A percentile compares a stretch with the other conserved stretches of the same genome.
These are phyloP conservation scores for Neohortaea acidophila DNA, from an alignment of 495 filamentous ascomycete species.

Conservation along the genomic window DNA sequence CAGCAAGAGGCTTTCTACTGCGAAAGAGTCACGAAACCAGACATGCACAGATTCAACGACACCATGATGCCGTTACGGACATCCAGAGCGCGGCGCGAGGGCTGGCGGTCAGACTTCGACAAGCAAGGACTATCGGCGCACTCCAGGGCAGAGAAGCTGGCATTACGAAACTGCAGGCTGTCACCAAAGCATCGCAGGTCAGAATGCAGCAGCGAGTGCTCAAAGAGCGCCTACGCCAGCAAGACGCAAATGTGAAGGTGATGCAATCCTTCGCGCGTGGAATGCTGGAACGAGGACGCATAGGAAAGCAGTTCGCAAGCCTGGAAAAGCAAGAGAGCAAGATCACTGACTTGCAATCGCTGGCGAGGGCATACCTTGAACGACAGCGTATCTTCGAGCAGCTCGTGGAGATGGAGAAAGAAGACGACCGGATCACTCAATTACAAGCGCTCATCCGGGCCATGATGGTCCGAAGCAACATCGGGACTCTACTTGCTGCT, in stretches of 20 bases:
- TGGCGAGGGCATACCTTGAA: conserved; percentile 46
- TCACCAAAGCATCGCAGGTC: conserved; percentile 4
- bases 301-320: conserved; percentile 28
- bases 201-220: conserved; percentile 20
- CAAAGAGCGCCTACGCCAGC: conserved; percentile 24
- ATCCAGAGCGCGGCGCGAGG: conserved; percentile 17
- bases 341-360: conserved; percentile 55
- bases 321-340: conserved; percentile 42
- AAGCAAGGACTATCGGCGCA: conserved; percentile 18
- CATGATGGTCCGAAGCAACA: conserved; percentile 55
- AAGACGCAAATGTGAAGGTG: conserved; percentile 21
- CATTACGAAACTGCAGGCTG: conserved; percentile 21
- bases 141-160: conserved; percentile 24
- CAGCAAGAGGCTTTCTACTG: conserved; percentile 9
- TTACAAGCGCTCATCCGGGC: conserved; percentile 65
- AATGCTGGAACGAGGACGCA: conserved; percentile 13
- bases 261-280: conserved; percentile 36
- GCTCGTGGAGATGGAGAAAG: conserved; percentile 41
- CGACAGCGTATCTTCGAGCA: conserved; percentile 38
- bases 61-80: conserved; percentile 5
- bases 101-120: conserved; percentile 11
- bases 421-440: conserved; percentile 41
- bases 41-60: conserved; percentile 13
- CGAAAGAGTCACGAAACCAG: not conserved
- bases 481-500: conserved; percentile 53